A percentile compares a stretch with the other conserved stretches of the same genome.
Evolutionary conservation across 192 early-diverging fungal species (phyloP).

Genomic region (Podila horticola): DNA sequence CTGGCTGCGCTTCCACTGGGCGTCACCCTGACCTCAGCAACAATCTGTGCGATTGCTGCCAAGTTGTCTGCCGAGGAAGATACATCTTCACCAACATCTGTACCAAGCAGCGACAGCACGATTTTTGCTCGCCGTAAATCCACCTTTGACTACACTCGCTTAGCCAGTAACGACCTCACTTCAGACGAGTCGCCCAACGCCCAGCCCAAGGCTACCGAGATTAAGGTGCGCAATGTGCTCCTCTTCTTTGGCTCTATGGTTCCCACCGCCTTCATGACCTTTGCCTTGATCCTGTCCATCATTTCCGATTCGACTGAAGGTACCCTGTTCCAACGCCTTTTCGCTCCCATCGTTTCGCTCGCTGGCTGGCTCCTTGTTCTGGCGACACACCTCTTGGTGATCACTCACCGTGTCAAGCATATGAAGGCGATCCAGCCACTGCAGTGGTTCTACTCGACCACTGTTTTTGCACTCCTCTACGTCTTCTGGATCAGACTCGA

Average conservation of each 20-base stretch:
- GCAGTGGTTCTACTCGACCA: conserved; percentile 44
- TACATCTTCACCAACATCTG: conserved; percentile 12
- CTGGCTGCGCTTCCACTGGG: conserved; percentile 34
- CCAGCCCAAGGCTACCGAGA: conserved; percentile 32
- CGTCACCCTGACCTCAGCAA: conserved; percentile 7
- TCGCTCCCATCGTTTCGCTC: conserved; percentile 15
- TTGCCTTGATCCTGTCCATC: conserved; percentile 17
- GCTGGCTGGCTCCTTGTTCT: conserved; percentile 24
- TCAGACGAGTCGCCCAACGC: background rate
- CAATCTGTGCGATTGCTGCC: conserved; percentile 27
- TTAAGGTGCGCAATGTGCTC: conserved; percentile 32
- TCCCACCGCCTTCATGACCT: conserved; percentile 15
- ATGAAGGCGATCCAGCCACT: conserved; percentile 34
- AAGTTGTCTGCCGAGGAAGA: conserved; percentile 19
- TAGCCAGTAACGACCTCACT: conserved; percentile 4
- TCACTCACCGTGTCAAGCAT: conserved; percentile 31
- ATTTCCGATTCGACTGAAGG: conserved; percentile 9
- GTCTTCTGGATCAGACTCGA: conserved; percentile 34
- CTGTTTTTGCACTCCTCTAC: conserved; percentile 5
- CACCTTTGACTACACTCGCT: conserved; percentile 38
- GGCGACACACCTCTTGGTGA: conserved; percentile 4
- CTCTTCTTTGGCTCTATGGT: conserved; percentile 29
- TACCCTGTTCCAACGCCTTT: conserved; percentile 12
- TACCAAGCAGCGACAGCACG: background rate
- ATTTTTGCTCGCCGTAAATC: conserved; percentile 23